Percentiles rank a stretch among this genome's conserved stretches.
Evolutionary conservation across 2,329 filamentous ascomycete species (phyloP).

Genomic region (Passalora sequoiae): DNA sequence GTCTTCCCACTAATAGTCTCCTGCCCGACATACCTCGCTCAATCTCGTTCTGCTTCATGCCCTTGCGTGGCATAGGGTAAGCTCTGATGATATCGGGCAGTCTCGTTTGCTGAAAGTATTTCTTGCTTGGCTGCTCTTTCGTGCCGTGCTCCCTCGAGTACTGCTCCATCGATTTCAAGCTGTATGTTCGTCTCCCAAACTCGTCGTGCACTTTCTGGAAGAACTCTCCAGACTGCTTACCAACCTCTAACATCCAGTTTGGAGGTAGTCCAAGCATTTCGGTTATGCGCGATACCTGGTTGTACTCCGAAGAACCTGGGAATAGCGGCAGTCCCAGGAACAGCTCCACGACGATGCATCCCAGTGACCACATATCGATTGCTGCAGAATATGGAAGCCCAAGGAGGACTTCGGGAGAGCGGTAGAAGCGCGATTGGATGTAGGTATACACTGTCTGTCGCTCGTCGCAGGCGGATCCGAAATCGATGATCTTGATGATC

Average conservation of each 20-base stretch:
- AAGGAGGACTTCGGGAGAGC: slow-evolving; percentile 92
- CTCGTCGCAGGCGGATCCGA: slow-evolving; percentile 96
- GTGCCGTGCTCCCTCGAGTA: slow-evolving; percentile 92
- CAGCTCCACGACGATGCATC: slow-evolving; percentile 95
- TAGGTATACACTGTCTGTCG: slow-evolving; percentile 98
- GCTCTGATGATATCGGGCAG: slow-evolving; percentile 95
- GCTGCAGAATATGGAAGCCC: slow-evolving; percentile 95
- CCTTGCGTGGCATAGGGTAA: slow-evolving; percentile 97
- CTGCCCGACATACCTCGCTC: slow-evolving; percentile 70
- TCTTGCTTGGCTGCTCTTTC: slow-evolving; percentile 99
- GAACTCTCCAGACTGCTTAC: slow-evolving; percentile 95
- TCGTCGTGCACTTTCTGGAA: slow-evolving; percentile 92
- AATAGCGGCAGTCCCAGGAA: slow-evolving; percentile 93
- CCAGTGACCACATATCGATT: slow-evolving; percentile 99
- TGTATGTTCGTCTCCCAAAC: slow-evolving; percentile 83
- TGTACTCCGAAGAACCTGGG: slow-evolving; percentile 96
- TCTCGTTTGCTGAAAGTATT: slow-evolving; percentile 93
- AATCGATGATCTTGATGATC: slow-evolving; percentile 99
- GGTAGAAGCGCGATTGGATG: slow-evolving; percentile 96
- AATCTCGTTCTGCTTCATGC: slow-evolving; percentile 96
- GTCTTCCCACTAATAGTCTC: background rate
- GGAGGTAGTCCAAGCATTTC: slow-evolving; percentile 97
- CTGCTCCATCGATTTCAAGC: slow-evolving; percentile 95
- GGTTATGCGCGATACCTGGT: slow-evolving; percentile 92
- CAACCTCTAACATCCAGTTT: slow-evolving; percentile 99